Evolutionary conservation across 306 rosid species (phyloP), one percentile per base, ranked within the genome.

Genomic region (Cucumis hystrix): DNA sequence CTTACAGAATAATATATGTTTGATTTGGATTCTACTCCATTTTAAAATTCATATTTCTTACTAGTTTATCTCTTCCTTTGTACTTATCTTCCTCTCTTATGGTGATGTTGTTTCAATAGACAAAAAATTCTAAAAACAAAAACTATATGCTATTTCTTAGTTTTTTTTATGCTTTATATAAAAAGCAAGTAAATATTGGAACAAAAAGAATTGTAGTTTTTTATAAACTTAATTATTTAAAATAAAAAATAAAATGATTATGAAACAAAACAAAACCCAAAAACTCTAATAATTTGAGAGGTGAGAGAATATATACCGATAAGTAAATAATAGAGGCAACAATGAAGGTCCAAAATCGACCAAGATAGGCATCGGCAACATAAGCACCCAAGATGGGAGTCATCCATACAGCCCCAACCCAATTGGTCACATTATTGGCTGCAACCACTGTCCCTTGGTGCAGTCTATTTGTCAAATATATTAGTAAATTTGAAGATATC

Each of bases 321-420:
- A 95, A 86, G 76, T 95, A 90, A 52, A 92, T 72, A 17, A 63
- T 7, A 13, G 88, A 83, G 28, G 98, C 89, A 14, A 82, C 52
- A 40, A 88, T 66, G 67, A 92, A 95, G 1, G 98, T 95, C 93
- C 88, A 88, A 16, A 86, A 95, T 18, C 95, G 96, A 4, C 97
- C 97, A 10, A 92, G 93, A 54, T 83, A 86, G 71, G 97, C 92
- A n/a, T 95, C 96, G 0, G 97, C 98, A 23, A 92, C 40, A 6
- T 88, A 95, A 15, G 98, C 97, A 0, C 98, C 98, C 71, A 95
- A 81, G 39, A 92, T 79, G 55, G 97, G 97, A 51, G 96, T 95
- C 10, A 92, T 83, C 93, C 96, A 92, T 33, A 82, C 80, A 58
- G 92, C 83, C 15, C 98, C 91, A 9, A 81, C 87, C 91, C 91